Conservation (phyloP, 352 stramenopile genomes). For the Pythium aquatile region DNA sequence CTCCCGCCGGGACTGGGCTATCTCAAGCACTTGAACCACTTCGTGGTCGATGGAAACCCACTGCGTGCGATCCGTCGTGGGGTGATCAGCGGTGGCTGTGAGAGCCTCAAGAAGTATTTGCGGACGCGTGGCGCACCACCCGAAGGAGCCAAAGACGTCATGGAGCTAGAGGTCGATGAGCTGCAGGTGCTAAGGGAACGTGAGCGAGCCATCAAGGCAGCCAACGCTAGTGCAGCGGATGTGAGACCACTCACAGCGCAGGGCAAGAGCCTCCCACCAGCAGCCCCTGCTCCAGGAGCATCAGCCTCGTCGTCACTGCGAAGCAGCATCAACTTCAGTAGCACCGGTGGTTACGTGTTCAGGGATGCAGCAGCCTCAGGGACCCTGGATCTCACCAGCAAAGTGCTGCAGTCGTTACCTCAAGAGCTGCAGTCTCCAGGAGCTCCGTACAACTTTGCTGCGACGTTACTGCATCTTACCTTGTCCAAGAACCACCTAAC, state of each 20-base stretch:
- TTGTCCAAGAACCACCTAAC: slow-evolving; percentile 66
- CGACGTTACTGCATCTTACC: slow-evolving; percentile 60
- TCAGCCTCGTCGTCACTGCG: slow-evolving; percentile 4
- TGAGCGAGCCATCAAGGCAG: slow-evolving; percentile 18
- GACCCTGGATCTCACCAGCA: slow-evolving; percentile 45
- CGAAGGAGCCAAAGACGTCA: slow-evolving; percentile 42
- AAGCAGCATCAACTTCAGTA: slow-evolving; percentile 20
- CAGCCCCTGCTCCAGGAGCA: neutral
- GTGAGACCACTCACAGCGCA: neutral
- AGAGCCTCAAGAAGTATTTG: slow-evolving; percentile 83
- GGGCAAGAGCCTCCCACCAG: neutral
- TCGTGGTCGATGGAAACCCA: slow-evolving; percentile 75
- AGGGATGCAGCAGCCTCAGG: slow-evolving; percentile 59
- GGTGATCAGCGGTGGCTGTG: slow-evolving; percentile 60
- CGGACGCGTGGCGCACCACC: slow-evolving; percentile 63
- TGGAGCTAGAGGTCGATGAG: slow-evolving; percentile 76
- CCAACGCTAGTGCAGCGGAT: neutral
- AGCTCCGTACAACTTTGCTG: slow-evolving; percentile 37
- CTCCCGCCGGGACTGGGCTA: slow-evolving; percentile 76
- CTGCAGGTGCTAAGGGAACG: slow-evolving; percentile 33
- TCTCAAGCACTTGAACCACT: slow-evolving; percentile 73
- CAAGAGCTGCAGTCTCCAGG: slow-evolving; percentile 24
- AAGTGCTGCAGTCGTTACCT: slow-evolving; percentile 33
- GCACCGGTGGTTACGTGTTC: slow-evolving; percentile 35
- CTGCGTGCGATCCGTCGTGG: slow-evolving; percentile 68